Conservation (phyloP, 2,329 filamentous ascomycete genomes). For the Calonectria pauciramosa region DNA sequence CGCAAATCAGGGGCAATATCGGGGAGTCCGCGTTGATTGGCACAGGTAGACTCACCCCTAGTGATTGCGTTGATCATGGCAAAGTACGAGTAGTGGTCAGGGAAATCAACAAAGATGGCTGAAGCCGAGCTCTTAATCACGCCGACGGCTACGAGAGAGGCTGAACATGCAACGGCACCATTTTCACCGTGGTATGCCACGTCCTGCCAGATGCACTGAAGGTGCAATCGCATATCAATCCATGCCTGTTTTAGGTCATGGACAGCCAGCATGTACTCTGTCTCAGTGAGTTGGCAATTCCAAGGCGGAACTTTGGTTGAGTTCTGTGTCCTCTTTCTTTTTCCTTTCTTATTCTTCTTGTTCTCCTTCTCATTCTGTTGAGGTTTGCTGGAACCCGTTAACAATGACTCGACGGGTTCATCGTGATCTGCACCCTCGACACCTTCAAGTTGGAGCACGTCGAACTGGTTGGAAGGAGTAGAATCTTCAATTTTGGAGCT, state of each 20-base stretch:
- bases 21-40: neutral
- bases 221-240: neutral
- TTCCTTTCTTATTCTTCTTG: neutral
- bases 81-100: neutral
- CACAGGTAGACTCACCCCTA: too few relatives aligned
- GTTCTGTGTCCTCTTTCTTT: too few relatives aligned
- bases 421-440: neutral
- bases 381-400: neutral
- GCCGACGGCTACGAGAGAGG: neutral
- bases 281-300: neutral
- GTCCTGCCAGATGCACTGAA: neutral
- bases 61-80: neutral
- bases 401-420: neutral
- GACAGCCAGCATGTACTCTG: neutral
- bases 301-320: neutral
- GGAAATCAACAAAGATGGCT: neutral
- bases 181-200: neutral
- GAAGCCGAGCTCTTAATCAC: neutral
- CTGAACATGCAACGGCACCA: neutral
- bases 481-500: neutral
- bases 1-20: too few relatives aligned
- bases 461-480: neutral
- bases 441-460: neutral
- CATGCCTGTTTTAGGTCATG: neutral
- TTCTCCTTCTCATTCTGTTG: neutral